phyloP scores from a whole-genome alignment of 352 stramenopile genomes.

The Phytophthora sp. region DNA sequence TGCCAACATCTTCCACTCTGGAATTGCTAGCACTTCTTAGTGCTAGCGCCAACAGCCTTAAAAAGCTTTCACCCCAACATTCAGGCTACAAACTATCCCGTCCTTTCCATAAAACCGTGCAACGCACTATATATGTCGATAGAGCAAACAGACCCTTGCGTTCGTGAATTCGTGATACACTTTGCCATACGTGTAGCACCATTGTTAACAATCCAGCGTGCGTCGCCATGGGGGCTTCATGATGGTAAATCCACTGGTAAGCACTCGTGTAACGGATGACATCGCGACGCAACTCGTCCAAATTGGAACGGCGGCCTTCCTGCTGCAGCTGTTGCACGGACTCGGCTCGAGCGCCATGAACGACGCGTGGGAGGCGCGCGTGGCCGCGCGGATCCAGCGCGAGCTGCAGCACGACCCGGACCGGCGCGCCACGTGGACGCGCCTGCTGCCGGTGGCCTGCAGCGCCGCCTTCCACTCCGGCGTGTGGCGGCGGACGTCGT shows the following conservation, averaged over 20 bases:
- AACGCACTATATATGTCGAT: slow-evolving; percentile 29
- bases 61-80: slow-evolving; percentile 44
- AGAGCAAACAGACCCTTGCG: slow-evolving; percentile 42
- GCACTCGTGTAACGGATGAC: slow-evolving; percentile 28
- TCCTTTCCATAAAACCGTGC: too few relatives aligned
- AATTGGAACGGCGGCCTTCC: slow-evolving; percentile 40
- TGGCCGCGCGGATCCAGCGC: slow-evolving; percentile 5
- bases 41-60: too few relatives aligned
- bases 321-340: slow-evolving; percentile 41
- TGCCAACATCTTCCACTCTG: slow-evolving; percentile 54
- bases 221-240: slow-evolving; percentile 8
- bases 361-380: slow-evolving; percentile 15
- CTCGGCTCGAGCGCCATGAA: slow-evolving; percentile 1
- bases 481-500: slow-evolving; percentile 48
- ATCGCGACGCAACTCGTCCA: slow-evolving; percentile 29
- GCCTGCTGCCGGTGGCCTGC: slow-evolving; percentile 54
- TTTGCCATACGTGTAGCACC: slow-evolving; percentile 64
- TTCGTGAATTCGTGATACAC: slow-evolving; percentile 65
- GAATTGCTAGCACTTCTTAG: slow-evolving; percentile 53
- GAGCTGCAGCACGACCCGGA: slow-evolving; percentile 23
- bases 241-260: too few relatives aligned
- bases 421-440: slow-evolving; percentile 16
- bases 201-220: slow-evolving; percentile 57
- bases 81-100: neutral
- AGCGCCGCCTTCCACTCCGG: slow-evolving; percentile 46